Evolutionary conservation across 202 grass and related monocot genomes (phyloP), one percentile per base, ranked within the genome.

Genomic region (Elaeis oleifera): DNA sequence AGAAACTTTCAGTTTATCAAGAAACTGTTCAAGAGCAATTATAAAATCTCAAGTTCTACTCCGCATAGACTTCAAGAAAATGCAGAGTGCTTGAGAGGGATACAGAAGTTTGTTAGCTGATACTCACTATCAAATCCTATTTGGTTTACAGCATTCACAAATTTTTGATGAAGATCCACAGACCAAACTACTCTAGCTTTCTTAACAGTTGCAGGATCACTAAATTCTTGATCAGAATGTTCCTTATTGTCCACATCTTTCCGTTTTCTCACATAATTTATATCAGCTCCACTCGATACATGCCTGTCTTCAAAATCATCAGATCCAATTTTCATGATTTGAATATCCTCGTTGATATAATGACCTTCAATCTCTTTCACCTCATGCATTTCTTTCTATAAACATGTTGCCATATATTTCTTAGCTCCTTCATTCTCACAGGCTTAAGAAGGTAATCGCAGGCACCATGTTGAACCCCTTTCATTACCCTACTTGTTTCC

Each of bases 401-500:
- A 18, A 78, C 68, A 18, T 62, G 68, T 32, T 67, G 56, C 68
- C 68, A 72, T 55, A 82, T 52, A 28, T 72, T 66, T 14, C 18
- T 54, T 9, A 82, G 4, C 9, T 21, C 57, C 16, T 76, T 15
- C 18, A 76, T 71, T 19, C 61, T 5, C 14, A 76, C 18, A 1
- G 79, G 79, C 56, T 72, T 76, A 21, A 52, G 24, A 17, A 82
- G 50, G 21, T 76, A 72, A 14, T 53, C 73, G n/a, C 56, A 62
- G 5, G 61, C 68, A 11, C 57, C 79, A 22, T 50, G 72, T 0
- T 31, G n/a, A 6, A 76, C 4, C 4, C 68, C 73, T 8, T 50
- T 71, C 73, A 24, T 76, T 31, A 72, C 39, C 23, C 24, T 62
- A 48, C 51, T 36, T 20, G 13, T n/a, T 2, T 31, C 9, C 14